Percentiles rank a stretch among this genome's conserved stretches.
Evolutionary conservation across 192 early-diverging fungal genomes (phyloP).

Genomic region (Powellomyces hirtus): DNA sequence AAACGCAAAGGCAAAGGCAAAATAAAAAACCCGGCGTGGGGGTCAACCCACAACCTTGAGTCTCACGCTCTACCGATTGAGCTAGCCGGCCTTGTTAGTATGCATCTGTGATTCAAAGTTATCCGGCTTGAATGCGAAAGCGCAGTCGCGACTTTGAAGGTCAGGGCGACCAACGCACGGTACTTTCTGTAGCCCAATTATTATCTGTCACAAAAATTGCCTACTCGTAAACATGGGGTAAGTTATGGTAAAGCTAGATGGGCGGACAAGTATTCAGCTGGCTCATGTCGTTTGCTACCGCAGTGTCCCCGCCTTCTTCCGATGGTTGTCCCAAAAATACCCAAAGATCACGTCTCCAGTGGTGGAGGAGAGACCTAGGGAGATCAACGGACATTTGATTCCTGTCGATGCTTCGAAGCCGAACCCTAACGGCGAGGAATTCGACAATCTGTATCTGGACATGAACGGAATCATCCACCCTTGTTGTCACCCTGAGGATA

Average conservation of each 20-base stretch:
- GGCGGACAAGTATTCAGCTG: neutral
- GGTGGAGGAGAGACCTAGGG: conserved; percentile 67
- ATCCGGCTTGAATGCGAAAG: no score
- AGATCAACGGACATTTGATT: conserved; percentile 71
- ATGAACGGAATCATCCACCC: conserved; percentile 91
- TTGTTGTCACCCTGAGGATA: conserved; percentile 60
- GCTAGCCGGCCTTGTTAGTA: no score
- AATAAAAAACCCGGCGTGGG: no score
- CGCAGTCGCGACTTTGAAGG: no score
- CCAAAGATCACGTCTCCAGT: conserved; percentile 55
- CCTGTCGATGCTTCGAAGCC: conserved; percentile 85
- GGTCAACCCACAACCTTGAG: no score
- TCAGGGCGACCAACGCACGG: no score
- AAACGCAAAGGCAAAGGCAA: no score
- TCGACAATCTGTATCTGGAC: conserved; percentile 96
- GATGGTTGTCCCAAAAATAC: conserved; percentile 58
- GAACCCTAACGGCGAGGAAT: conserved; percentile 88
- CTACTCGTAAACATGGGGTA: neutral
- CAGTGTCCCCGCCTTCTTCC: conserved; percentile 34
- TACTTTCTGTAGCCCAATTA: no score
- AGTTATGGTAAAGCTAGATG: neutral
- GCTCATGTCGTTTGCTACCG: neutral
- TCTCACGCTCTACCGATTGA: no score
- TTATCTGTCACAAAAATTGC: no score
- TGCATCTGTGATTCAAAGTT: no score